phyloP scores from a whole-genome alignment of 2,329 filamentous ascomycete genomes.

The Claviceps lovelessii region DNA sequence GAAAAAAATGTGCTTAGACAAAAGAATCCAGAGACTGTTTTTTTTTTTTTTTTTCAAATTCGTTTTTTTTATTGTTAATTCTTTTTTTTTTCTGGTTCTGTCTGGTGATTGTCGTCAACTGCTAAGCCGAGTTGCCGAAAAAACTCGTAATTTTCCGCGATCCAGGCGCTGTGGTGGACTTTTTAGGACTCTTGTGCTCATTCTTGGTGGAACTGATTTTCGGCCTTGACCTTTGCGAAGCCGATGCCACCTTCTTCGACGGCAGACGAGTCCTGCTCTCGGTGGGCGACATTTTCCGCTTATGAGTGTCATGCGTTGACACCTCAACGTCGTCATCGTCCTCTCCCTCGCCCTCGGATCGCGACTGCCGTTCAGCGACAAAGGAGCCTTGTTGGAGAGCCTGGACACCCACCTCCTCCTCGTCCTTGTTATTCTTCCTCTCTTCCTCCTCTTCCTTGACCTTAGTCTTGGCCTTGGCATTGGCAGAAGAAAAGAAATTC shows the following conservation, averaged over 20 bases:
- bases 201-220: conserved; percentile 31
- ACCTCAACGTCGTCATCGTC: background rate
- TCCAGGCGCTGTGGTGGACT: conserved; percentile 47
- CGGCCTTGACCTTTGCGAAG: conserved; percentile 4
- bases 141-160: conserved; percentile 66
- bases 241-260: conserved; percentile 14
- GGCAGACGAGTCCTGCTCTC: conserved; percentile 5
- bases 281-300: conserved; percentile 14
- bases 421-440: too few species aligned
- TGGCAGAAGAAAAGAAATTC: conserved; percentile 69
- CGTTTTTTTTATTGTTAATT: too few species aligned
- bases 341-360: background rate
- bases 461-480: conserved; percentile 13
- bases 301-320: background rate
- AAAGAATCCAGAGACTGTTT: background rate
- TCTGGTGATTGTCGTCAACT: background rate
- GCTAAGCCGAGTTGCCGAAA: conserved; percentile 45
- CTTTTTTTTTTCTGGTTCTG: background rate
- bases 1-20: background rate
- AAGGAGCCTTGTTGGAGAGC: background rate
- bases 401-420: background rate
- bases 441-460: background rate
- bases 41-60: too few species aligned
- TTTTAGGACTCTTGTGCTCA: conserved; percentile 39
- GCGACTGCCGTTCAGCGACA: background rate